Percentiles rank a stretch among this genome's conserved stretches.
Conservation (phyloP, 1,284 basidiomycete species). For the Golubevia sp. region DNA sequence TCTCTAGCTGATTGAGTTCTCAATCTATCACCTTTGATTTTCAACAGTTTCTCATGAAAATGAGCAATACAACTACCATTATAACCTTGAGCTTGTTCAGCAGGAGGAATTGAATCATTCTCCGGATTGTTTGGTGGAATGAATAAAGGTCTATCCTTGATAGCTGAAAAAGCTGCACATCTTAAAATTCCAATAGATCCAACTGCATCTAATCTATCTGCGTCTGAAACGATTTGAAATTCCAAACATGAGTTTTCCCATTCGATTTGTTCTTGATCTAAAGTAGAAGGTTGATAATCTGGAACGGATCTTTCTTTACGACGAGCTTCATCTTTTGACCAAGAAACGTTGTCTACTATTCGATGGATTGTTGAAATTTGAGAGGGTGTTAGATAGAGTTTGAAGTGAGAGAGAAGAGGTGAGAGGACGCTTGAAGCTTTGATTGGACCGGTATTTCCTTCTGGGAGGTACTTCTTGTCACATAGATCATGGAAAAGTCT, state of each 20-base stretch:
- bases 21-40: constrained; percentile 33
- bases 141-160: constrained; percentile 31
- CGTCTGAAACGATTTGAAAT: constrained; percentile 38
- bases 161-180: constrained; percentile 35
- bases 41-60: constrained; percentile 43
- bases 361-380: constrained; percentile 18
- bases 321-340: constrained; percentile 31
- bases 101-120: constrained; percentile 24
- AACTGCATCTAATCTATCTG: constrained; percentile 41
- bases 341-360: constrained; percentile 40
- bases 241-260: constrained; percentile 34
- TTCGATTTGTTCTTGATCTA: not conserved
- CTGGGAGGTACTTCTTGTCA: constrained; percentile 34
- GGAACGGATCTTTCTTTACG: not conserved
- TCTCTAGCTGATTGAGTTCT: constrained; percentile 21
- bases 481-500: constrained; percentile 43
- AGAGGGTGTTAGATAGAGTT: constrained; percentile 1
- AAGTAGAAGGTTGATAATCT: not conserved
- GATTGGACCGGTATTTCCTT: not conserved
- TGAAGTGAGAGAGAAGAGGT: constrained; percentile 8
- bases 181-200: constrained; percentile 41
- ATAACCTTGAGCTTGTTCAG: constrained; percentile 40
- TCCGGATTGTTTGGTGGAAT: constrained; percentile 31
- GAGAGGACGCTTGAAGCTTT: constrained; percentile 5
- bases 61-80: constrained; percentile 38